phyloP scores from a whole-genome alignment of 176 grass and related monocot species.

The Pontederia crassipes region DNA sequence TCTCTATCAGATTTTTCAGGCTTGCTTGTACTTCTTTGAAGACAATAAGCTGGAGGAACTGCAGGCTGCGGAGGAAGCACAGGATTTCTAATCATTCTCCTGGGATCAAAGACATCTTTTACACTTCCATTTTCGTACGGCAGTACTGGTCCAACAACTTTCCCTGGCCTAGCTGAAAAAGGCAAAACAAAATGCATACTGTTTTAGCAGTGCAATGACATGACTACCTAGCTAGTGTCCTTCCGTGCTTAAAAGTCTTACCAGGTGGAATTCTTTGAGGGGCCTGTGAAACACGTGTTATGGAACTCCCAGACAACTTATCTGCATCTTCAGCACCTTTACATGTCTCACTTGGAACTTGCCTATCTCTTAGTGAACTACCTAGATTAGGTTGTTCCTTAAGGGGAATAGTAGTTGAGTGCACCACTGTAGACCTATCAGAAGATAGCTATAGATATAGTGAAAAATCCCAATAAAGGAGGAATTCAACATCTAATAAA shows the following conservation, averaged over 20 bases:
- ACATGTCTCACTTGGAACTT: slow-evolving; percentile 35
- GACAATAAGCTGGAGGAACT: slow-evolving; percentile 53
- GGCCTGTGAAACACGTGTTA: slow-evolving; percentile 33
- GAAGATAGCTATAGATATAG: slow-evolving; percentile 16
- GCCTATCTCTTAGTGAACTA: slow-evolving; percentile 37
- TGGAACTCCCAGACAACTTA: slow-evolving; percentile 20
- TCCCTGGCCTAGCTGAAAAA: slow-evolving; percentile 67
- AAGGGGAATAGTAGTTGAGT: slow-evolving; percentile 51
- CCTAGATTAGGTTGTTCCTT: slow-evolving; percentile 49
- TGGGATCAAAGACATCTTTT: slow-evolving; percentile 58
- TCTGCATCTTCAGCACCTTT: slow-evolving; percentile 31
- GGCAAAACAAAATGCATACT: background rate
- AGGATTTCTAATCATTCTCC: slow-evolving; percentile 49
- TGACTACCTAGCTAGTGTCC: background rate
- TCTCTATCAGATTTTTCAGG: slow-evolving; percentile 33
- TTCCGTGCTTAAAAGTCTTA: slow-evolving; percentile 12
- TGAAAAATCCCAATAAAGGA: background rate
- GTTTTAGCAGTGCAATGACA: background rate
- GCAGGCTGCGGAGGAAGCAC: slow-evolving; percentile 51
- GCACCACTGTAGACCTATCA: slow-evolving; percentile 85
- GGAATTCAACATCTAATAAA: background rate
- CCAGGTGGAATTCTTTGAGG: slow-evolving; percentile 65
- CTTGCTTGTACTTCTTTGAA: slow-evolving; percentile 51
- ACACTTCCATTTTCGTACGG: slow-evolving; percentile 55
- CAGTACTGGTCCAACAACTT: slow-evolving; percentile 56